Conservation (phyloP, 2,329 filamentous ascomycete genomes). For the Podosphaera aphanis region DNA sequence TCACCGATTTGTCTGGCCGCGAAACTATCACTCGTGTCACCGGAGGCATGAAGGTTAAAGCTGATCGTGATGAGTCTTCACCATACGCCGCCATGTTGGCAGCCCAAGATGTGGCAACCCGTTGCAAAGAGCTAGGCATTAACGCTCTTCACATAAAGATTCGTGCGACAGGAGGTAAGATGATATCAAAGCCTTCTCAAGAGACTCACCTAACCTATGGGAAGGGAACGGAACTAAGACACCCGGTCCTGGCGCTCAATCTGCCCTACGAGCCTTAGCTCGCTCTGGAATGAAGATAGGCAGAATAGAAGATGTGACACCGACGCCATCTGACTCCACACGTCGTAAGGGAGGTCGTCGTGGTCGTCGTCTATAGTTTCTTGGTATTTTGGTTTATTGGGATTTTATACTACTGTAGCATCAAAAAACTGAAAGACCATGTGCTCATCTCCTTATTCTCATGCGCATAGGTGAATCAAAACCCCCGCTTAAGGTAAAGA, state of each 20-base stretch:
- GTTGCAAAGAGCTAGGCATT: conserved; percentile 67
- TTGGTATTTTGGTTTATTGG: conserved; percentile 6
- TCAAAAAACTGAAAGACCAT: no score
- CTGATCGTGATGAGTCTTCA: conserved; percentile 98
- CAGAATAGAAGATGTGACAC: conserved; percentile 98
- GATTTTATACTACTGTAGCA: no score
- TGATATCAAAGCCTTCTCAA: not conserved
- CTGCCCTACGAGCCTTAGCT: conserved; percentile 91
- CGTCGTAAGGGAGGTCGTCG: conserved; percentile 99
- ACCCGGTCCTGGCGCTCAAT: conserved; percentile 95
- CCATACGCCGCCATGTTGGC: conserved; percentile 99
- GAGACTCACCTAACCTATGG: conserved; percentile 3
- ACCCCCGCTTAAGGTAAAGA: no score
- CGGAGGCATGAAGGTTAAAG: conserved; percentile 99
- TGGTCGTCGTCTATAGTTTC: conserved; percentile 92
- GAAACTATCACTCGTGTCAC: conserved; percentile 99
- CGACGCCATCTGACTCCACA: conserved; percentile 96
- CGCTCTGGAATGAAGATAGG: conserved; percentile 99
- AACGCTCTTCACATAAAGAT: conserved; percentile 99
- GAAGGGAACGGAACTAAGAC: conserved; percentile 98
- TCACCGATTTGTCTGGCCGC: conserved; percentile 55
- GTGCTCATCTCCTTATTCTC: no score
- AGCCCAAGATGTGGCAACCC: conserved; percentile 87
- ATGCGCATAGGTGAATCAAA: no score
- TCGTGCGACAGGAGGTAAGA: conserved; percentile 80